These are phyloP conservation scores for Daldinia bambusicola DNA, from an alignment of 495 filamentous ascomycete species.

Conservation along the genomic window DNA sequence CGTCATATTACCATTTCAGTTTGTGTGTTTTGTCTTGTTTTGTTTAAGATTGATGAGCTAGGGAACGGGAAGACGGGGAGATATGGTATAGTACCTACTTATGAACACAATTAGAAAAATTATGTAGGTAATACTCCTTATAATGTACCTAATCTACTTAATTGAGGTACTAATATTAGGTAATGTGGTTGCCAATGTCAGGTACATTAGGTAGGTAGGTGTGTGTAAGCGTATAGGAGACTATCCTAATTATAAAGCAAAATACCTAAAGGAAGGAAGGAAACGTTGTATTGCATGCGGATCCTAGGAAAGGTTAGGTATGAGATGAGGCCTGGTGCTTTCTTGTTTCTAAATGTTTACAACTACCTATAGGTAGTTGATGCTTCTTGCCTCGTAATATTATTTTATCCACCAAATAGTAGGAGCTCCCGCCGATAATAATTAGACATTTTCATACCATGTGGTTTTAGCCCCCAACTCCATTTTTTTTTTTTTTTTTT, in stretches of 20 bases:
- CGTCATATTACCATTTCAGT: background rate
- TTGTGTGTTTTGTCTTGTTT: background rate
- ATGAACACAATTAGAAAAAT: background rate
- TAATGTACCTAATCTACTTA: background rate
- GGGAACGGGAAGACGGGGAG: background rate
- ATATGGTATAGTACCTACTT: background rate
- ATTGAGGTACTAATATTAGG: background rate
- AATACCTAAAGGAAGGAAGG: constrained; percentile 5
- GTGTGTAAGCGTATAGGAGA: background rate
- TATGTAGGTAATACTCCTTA: no score
- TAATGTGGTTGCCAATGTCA: background rate
- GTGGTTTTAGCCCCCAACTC: background rate
- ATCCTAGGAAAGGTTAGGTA: background rate
- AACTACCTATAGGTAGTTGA: no score
- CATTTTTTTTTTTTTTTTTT: background rate
- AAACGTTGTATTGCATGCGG: background rate
- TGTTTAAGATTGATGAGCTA: constrained; percentile 1
- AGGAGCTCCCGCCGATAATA: background rate
- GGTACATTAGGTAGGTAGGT: no score
- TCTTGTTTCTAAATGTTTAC: background rate
- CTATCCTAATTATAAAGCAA: background rate
- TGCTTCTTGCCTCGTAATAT: background rate
- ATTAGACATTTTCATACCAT: background rate
- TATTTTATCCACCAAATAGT: background rate
- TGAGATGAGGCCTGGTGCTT: background rate